Conservation (phyloP, 208 protist species). For the Borovskyia barvae region DNA sequence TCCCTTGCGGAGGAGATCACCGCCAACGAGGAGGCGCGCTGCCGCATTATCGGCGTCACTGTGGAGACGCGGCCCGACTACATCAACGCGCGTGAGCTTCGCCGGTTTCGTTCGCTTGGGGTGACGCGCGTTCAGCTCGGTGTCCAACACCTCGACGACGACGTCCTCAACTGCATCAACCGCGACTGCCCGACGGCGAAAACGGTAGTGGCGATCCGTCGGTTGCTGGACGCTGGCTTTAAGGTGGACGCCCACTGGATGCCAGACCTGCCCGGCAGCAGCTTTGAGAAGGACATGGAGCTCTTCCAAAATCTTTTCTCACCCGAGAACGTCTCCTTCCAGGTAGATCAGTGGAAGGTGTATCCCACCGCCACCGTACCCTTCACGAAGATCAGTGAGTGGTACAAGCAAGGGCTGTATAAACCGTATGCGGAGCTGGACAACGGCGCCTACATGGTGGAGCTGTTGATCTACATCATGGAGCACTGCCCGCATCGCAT, state of each 20-base stretch:
- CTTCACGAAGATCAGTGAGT: slow-evolving; percentile 97
- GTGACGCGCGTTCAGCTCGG: slow-evolving; percentile 99
- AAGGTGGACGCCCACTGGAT: slow-evolving; percentile 99
- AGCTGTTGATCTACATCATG: slow-evolving; percentile 96
- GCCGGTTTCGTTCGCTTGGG: slow-evolving; percentile 78
- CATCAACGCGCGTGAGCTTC: slow-evolving; percentile 94
- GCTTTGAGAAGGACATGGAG: slow-evolving; percentile 93
- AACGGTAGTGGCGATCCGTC: slow-evolving; percentile 90
- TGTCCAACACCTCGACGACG: slow-evolving; percentile 99
- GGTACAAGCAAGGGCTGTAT: slow-evolving; percentile 95
- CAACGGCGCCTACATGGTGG: slow-evolving; percentile 79
- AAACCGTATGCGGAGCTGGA: slow-evolving; percentile 94
- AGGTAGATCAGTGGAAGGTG: slow-evolving; percentile 99
- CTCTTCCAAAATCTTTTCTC: slow-evolving; percentile 91
- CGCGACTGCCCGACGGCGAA: slow-evolving; percentile 96
- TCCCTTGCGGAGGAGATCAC: slow-evolving; percentile 77
- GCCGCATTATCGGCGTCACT: slow-evolving; percentile 99
- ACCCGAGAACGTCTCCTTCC: slow-evolving; percentile 91
- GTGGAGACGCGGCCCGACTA: slow-evolving; percentile 99
- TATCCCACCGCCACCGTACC: slow-evolving; percentile 99
- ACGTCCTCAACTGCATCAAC: slow-evolving; percentile 95
- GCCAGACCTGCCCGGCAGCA: slow-evolving; percentile 98
- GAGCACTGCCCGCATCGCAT: slow-evolving; percentile 97
- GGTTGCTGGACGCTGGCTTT: slow-evolving; percentile 97
- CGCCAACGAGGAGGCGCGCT: slow-evolving; percentile 91